phyloP scores from a whole-genome alignment of 768 basidiomycete genomes.

The Cyclocybe aegerita region DNA sequence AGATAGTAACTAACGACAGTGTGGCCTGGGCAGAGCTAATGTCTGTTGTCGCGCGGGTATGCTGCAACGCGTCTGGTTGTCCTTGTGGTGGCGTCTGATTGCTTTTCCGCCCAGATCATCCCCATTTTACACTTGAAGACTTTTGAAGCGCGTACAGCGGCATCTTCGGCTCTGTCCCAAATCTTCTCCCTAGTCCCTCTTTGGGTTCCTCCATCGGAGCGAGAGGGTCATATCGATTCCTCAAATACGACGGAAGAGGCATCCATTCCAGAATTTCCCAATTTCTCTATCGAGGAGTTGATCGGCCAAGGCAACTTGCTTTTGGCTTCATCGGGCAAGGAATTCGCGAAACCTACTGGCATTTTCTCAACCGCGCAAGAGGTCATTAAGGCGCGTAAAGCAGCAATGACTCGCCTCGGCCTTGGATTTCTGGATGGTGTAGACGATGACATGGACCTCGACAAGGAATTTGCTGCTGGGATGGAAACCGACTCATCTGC shows the following conservation, averaged over 20 bases:
- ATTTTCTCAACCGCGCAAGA: conserved; percentile 75
- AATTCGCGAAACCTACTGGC: conserved; percentile 75
- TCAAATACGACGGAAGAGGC: conserved; percentile 21
- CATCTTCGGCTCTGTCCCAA: conserved; percentile 83
- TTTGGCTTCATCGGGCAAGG: conserved; percentile 91
- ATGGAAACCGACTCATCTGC: conserved; percentile 46
- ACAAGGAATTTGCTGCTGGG: conserved; percentile 74
- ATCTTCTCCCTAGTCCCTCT: conserved; percentile 83
- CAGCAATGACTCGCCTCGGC: conserved; percentile 85
- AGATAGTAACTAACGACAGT: conserved; percentile 61
- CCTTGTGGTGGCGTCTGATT: conserved; percentile 4
- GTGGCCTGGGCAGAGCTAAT: conserved; percentile 90
- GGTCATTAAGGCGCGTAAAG: conserved; percentile 84
- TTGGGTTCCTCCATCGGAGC: conserved; percentile 59
- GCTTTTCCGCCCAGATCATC: conserved; percentile 58
- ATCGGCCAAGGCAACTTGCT: conserved; percentile 77
- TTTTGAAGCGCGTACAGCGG: conserved; percentile 89
- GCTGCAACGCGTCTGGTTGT: neutral
- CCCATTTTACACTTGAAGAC: conserved; percentile 90
- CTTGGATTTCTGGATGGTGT: conserved; percentile 82
- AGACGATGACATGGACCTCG: conserved; percentile 82
- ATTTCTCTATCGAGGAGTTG: conserved; percentile 75
- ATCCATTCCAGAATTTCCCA: conserved; percentile 59
- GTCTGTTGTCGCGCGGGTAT: conserved; percentile 86
- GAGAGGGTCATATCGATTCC: conserved; percentile 21